Evolutionary conservation across 345 rosid genomes (phyloP).

Genomic region (Eucalyptus tenuipes): DNA sequence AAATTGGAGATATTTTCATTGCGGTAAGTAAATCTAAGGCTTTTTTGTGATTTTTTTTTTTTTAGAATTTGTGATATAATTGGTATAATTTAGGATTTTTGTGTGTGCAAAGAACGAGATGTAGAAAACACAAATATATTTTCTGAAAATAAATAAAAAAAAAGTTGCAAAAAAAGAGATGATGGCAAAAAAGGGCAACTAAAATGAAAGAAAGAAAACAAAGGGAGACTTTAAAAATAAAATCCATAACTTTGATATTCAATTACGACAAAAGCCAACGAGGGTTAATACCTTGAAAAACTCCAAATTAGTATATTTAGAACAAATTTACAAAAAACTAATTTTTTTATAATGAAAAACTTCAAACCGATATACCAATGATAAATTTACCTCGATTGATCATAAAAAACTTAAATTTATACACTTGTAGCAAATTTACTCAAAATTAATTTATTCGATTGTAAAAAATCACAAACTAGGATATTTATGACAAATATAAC

Average conservation of each 20-base stretch:
- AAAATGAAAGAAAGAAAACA: too few relatives aligned
- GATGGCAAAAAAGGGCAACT: background rate
- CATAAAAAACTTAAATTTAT: accelerated
- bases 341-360: too few relatives aligned
- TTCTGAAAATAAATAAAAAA: background rate
- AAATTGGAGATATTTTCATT: too few relatives aligned
- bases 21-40: too few relatives aligned
- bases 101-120: background rate
- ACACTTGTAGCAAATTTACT: accelerated
- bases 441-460: accelerated
- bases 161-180: background rate
- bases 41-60: too few relatives aligned
- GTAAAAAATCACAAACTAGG: accelerated
- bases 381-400: accelerated
- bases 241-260: too few relatives aligned
- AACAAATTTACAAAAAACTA: accelerated
- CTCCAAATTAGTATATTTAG: accelerated
- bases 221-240: background rate
- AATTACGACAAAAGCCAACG: background rate
- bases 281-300: accelerated
- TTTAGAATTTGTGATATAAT: too few relatives aligned
- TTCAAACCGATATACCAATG: accelerated
- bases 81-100: too few relatives aligned
- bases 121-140: background rate
- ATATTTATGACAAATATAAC: too few relatives aligned